A percentile compares a stretch with the other conserved stretches of the same genome.
These are phyloP conservation scores for Plenodomus lindquistii DNA, from an alignment of 2,329 filamentous ascomycete species.

Conservation along the genomic window DNA sequence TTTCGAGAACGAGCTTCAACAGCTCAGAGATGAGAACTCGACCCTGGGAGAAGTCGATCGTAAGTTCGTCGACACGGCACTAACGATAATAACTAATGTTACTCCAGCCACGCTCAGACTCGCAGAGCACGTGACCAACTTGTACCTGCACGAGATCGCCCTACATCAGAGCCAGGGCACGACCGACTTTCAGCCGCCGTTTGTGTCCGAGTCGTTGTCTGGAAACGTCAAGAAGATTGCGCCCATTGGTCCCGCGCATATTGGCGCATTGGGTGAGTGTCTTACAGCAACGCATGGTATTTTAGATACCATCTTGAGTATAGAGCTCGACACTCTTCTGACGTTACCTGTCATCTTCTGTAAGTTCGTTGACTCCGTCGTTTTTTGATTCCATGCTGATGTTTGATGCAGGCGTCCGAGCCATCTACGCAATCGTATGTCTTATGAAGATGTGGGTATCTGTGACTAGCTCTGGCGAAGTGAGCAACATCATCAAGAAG, in stretches of 20 bases:
- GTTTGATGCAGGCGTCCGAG: slow-evolving; percentile 52
- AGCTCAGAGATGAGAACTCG: slow-evolving; percentile 42
- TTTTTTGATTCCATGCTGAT: slow-evolving; percentile 17
- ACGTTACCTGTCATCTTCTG: slow-evolving; percentile 52
- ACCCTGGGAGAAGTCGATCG: slow-evolving; percentile 42
- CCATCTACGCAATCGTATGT: slow-evolving; percentile 61
- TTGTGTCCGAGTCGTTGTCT: slow-evolving; percentile 46
- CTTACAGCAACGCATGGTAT: slow-evolving; percentile 52
- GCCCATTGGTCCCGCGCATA: slow-evolving; percentile 51
- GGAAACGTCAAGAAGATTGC: slow-evolving; percentile 45
- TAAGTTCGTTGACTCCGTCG: slow-evolving; percentile 20
- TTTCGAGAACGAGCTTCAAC: slow-evolving; percentile 56
- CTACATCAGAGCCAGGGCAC: slow-evolving; percentile 50
- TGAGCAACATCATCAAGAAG: slow-evolving; percentile 54
- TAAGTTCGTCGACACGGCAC: slow-evolving; percentile 17
- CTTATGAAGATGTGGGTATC: slow-evolving; percentile 65
- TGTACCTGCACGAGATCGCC: slow-evolving; percentile 57
- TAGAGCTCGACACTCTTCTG: slow-evolving; percentile 50
- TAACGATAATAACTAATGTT: slow-evolving; percentile 5
- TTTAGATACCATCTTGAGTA: slow-evolving; percentile 54
- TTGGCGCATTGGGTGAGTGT: slow-evolving; percentile 53
- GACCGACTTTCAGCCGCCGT: slow-evolving; percentile 52
- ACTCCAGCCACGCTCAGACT: slow-evolving; percentile 46
- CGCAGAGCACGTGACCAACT: slow-evolving; percentile 53
- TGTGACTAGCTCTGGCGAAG: slow-evolving; percentile 53